Evolutionary conservation across 208 protist genomes (phyloP).

Genomic region (Leishmania tarentolae): DNA sequence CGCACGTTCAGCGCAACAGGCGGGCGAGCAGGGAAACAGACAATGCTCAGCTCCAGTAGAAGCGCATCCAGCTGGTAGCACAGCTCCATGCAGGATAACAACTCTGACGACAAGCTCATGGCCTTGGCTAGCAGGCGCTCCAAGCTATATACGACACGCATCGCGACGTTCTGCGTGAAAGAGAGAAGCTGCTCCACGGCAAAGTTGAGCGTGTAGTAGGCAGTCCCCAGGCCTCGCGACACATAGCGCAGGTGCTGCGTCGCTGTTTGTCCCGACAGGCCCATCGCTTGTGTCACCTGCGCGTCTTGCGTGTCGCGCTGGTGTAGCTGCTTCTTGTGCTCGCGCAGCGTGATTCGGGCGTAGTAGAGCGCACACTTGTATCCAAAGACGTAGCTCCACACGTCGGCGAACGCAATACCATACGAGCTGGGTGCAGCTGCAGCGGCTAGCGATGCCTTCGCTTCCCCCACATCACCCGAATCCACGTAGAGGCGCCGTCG

Average conservation of each 20-base stretch:
- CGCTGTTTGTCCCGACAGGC: conserved; percentile 10
- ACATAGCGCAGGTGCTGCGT: conserved; percentile 30
- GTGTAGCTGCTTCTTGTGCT: conserved; percentile 68
- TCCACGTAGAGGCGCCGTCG: conserved; percentile 40
- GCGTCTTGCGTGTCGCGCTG: conserved; percentile 49
- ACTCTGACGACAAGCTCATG: conserved; percentile 6
- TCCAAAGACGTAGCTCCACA: conserved; percentile 85
- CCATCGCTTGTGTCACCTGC: conserved; percentile 41
- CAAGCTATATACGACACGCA: conserved; percentile 53
- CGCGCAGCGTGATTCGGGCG: conserved; percentile 61
- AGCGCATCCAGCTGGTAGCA: conserved; percentile 67
- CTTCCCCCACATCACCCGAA: background rate
- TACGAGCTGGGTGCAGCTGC: background rate
- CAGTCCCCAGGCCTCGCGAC: conserved; percentile 64
- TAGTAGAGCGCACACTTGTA: conserved; percentile 85
- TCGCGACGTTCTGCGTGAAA: conserved; percentile 63
- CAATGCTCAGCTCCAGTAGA: conserved; percentile 54
- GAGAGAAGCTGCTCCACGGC: conserved; percentile 71
- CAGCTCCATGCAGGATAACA: conserved; percentile 60
- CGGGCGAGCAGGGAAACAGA: conserved; percentile 49
- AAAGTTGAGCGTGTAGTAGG: conserved; percentile 82
- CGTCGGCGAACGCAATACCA: conserved; percentile 36
- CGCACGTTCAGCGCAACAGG: conserved; percentile 21
- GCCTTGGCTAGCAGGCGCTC: conserved; percentile 38
- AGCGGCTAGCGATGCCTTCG: background rate